These are phyloP conservation scores for Agrostemma githago DNA, from an alignment of 148 eudicot genomes.

Conservation along the genomic window DNA sequence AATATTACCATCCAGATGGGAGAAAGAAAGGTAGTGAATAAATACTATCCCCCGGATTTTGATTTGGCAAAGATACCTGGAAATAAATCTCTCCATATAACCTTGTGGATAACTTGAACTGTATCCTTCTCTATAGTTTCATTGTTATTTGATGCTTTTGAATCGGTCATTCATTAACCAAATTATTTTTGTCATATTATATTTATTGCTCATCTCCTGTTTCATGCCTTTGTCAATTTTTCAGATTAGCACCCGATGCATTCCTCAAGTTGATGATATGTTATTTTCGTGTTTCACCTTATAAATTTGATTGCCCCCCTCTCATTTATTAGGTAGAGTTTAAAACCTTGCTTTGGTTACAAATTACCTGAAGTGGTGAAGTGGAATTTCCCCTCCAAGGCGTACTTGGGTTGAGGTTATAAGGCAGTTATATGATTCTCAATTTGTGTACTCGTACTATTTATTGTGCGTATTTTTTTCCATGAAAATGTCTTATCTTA, in stretches of 20 bases:
- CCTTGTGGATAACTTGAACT: constrained; percentile 55
- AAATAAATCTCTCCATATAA: constrained; percentile 36
- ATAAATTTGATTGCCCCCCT: not conserved
- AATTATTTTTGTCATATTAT: not conserved
- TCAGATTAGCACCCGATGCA: too few relatives aligned
- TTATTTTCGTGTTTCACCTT: too few relatives aligned
- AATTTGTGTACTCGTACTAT: not conserved
- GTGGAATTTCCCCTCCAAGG: not conserved
- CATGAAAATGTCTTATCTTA: not conserved
- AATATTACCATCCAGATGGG: too few relatives aligned
- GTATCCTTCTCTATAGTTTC: constrained; percentile 51
- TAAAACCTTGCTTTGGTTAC: constrained; percentile 1
- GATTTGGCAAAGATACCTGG: too few relatives aligned
- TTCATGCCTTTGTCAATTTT: too few relatives aligned
- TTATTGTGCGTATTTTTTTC: not conserved
- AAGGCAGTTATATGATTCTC: not conserved
- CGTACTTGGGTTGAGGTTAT: not conserved
- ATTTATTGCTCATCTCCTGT: not conserved
- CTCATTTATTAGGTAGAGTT: not conserved
- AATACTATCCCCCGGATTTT: too few relatives aligned
- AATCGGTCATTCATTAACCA: not conserved
- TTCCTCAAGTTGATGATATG: too few relatives aligned
- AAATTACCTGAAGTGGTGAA: not conserved
- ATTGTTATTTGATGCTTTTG: not conserved
- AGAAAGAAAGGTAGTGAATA: too few relatives aligned